A percentile compares a stretch with the other conserved stretches of the same genome.
These are phyloP conservation scores for Xylaria sp. DNA, from an alignment of 2,329 filamentous ascomycete species.

Conservation along the genomic window DNA sequence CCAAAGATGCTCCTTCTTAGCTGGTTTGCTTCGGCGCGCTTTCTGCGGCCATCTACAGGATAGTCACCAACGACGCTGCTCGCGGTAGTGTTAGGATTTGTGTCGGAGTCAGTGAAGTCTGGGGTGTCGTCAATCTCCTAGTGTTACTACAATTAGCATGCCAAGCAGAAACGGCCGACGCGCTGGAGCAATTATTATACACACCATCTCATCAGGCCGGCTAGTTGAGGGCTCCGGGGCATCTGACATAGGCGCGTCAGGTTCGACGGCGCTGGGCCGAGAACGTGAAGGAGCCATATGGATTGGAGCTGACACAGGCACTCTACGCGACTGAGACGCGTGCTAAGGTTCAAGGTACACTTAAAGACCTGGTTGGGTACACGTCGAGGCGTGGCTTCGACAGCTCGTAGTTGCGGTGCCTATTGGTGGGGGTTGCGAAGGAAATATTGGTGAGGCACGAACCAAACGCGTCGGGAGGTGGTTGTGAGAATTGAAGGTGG, in stretches of 20 bases:
- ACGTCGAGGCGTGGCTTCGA: background rate
- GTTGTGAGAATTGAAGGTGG: slow-evolving; percentile 30
- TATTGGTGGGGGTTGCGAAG: background rate
- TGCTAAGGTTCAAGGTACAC: slow-evolving; percentile 18
- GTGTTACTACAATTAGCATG: slow-evolving; percentile 17
- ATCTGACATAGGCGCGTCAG: slow-evolving; percentile 69
- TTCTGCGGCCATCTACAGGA: slow-evolving; percentile 77
- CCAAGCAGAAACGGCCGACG: background rate
- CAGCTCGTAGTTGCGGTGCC: background rate
- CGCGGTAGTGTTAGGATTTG: slow-evolving; percentile 71
- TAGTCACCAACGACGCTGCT: slow-evolving; percentile 88
- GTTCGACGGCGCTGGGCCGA: slow-evolving; percentile 58
- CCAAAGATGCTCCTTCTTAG: slow-evolving; percentile 91
- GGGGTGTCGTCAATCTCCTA: slow-evolving; percentile 70
- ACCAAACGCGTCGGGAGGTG: slow-evolving; percentile 27
- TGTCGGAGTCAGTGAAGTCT: slow-evolving; percentile 70
- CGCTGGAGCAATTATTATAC: slow-evolving; percentile 14
- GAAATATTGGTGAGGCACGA: slow-evolving; percentile 6
- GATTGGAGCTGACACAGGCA: slow-evolving; percentile 43
- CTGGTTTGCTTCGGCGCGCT: slow-evolving; percentile 84
- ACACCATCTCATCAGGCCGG: slow-evolving; percentile 56
- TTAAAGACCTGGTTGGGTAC: slow-evolving; percentile 2
- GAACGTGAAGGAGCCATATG: slow-evolving; percentile 61
- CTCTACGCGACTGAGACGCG: slow-evolving; percentile 64
- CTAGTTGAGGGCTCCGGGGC: slow-evolving; percentile 53